Evolutionary conservation across 495 filamentous ascomycete species (phyloP), one percentile per base, ranked within the genome.

Genomic region (Jackrogersella multiformis): DNA sequence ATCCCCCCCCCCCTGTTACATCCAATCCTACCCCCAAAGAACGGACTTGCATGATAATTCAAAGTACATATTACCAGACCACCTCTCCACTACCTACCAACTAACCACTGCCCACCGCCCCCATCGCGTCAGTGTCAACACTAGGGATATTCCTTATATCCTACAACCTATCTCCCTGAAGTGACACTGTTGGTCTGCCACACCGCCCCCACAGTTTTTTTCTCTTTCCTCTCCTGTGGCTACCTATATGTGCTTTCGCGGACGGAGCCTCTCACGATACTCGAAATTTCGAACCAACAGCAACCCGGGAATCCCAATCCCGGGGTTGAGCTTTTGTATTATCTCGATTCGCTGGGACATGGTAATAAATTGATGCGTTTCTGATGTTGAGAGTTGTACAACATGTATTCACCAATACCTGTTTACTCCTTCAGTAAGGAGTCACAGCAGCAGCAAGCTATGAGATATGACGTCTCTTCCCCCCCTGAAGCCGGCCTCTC

Each of bases 21-120:
- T 61, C 56, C 52, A 59, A 61, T 66, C 62, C 67, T 54, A 65
- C 67, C 67, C 62, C 48, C 51, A 61, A 46, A 67, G 49, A 56
- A 56, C 48, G 44, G 55, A 45, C 66, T 72, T 70, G 72, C 70
- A 74, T 74, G 65, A 73, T 61, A 66, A 66, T 71, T 64, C 65
- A 67, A 58, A 62, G 57, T 62, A 59, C 62, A 59, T 66, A 65
- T 65, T 64, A 64, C 57, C 70, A 66, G 61, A n/a, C n/a, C n/a
- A n/a, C n/a, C n/a, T n/a, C n/a, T n/a, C n/a, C n/a, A n/a, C n/a
- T n/a, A n/a, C n/a, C n/a, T n/a, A n/a, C n/a, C n/a, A n/a, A n/a
- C n/a, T n/a, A n/a, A n/a, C n/a, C 66, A 60, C 62, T 64, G 52
- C 66, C 66, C 56, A 68, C 66, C 65, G 60, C 56, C 61, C 66